Evolutionary conservation across 2,329 filamentous ascomycete genomes (phyloP).

Genomic region (Zymoseptoria ardabiliae): DNA sequence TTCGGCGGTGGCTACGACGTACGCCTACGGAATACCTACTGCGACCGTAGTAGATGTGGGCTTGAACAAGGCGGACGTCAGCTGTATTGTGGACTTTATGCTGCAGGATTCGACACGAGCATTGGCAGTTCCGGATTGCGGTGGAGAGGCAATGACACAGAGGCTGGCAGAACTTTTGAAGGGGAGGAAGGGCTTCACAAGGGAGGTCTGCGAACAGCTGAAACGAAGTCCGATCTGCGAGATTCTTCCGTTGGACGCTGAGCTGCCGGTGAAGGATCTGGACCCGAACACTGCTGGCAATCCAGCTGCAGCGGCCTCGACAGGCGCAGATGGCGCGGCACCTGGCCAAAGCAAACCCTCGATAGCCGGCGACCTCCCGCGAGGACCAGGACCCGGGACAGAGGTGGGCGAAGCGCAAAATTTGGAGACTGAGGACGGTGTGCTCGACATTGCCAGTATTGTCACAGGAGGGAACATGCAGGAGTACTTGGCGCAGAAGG

Average conservation of each 20-base stretch:
- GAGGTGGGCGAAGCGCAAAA: conserved; percentile 47
- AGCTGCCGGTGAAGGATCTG: conserved; percentile 43
- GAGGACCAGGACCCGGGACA: conserved; percentile 48
- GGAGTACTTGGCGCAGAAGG: conserved; percentile 75
- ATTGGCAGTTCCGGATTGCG: conserved; percentile 58
- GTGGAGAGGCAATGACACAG: conserved; percentile 80
- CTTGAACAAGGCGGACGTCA: conserved; percentile 85
- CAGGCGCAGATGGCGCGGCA: conserved; percentile 43
- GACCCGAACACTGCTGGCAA: conserved; percentile 38
- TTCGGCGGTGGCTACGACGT: conserved; percentile 71
- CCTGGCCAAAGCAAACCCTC: conserved; percentile 35
- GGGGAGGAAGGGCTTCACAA: conserved; percentile 47
- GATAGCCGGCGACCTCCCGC: conserved; percentile 39
- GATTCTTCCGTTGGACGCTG: conserved; percentile 48
- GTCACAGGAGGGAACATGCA: conserved; percentile 68
- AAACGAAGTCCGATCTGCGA: conserved; percentile 58
- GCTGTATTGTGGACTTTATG: conserved; percentile 75
- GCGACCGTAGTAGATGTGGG: conserved; percentile 89
- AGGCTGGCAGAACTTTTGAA: conserved; percentile 60
- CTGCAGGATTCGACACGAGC: conserved; percentile 63
- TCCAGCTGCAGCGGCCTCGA: conserved; percentile 50
- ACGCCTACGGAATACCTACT: conserved; percentile 72
- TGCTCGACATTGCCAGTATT: conserved; percentile 77
- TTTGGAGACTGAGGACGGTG: conserved; percentile 59
- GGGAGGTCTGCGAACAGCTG: conserved; percentile 59